Conservation (phyloP, 139 green algal genomes). For the Chlamydomonas sp. region DNA sequence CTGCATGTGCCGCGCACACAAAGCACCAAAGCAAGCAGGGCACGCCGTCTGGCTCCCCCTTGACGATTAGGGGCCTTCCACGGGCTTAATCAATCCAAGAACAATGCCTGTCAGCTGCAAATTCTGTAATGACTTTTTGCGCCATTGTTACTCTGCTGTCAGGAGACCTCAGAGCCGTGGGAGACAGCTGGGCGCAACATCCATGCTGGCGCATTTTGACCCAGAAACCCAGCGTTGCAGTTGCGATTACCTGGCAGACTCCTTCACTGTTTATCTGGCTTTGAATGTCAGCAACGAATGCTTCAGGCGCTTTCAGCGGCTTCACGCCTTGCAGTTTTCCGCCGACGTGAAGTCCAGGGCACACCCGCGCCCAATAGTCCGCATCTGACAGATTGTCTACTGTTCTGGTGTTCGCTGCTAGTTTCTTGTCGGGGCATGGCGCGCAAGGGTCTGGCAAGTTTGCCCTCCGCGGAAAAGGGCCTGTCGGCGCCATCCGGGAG, state of each 20-base stretch:
- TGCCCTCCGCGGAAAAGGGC: neutral
- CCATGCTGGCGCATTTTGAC: neutral
- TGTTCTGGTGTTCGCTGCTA: neutral
- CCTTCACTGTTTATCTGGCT: constrained; percentile 43
- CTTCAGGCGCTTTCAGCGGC: neutral
- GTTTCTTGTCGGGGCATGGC: neutral
- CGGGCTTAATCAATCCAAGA: too few relatives aligned
- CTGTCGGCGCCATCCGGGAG: neutral
- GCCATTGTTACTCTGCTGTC: too few relatives aligned
- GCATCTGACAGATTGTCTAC: constrained; percentile 6
- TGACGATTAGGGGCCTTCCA: too few relatives aligned
- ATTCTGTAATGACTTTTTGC: too few relatives aligned
- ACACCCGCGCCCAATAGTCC: constrained; percentile 45
- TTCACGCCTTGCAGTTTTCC: neutral
- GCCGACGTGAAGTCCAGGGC: constrained; percentile 37
- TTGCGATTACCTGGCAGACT: constrained; percentile 35
- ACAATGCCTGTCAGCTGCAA: too few relatives aligned
- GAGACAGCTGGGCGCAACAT: neutral
- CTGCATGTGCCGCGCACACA: neutral
- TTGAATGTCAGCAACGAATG: neutral
- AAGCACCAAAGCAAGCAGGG: neutral
- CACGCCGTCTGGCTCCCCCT: too few relatives aligned
- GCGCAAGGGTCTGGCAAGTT: constrained; percentile 2
- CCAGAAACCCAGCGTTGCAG: neutral
- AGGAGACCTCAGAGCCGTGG: neutral